phyloP scores from a whole-genome alignment of 2,329 filamentous ascomycete genomes.

The Aspergillaceae sp. region DNA sequence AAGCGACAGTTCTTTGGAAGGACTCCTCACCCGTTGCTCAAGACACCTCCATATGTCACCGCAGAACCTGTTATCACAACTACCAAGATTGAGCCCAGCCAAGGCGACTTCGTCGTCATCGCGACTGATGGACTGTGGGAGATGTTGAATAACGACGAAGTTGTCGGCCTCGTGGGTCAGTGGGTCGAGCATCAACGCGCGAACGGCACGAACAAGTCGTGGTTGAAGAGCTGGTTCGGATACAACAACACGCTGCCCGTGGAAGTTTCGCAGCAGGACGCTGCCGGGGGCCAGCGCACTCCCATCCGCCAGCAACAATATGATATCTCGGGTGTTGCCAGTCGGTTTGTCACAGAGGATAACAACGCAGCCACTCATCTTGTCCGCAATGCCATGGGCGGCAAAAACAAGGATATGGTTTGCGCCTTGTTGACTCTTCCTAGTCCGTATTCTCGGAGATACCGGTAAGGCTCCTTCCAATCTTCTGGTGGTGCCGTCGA shows the following conservation, averaged over 20 bases:
- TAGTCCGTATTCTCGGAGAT: constrained; percentile 81
- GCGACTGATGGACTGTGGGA: constrained; percentile 97
- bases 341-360: constrained; percentile 88
- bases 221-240: constrained; percentile 63
- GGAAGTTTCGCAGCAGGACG: constrained; percentile 49
- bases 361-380: constrained; percentile 95
- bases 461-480: constrained; percentile 53
- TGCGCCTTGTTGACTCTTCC: constrained; percentile 86
- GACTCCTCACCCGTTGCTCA: constrained; percentile 64
- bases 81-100: constrained; percentile 78
- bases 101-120: constrained; percentile 91
- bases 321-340: constrained; percentile 60
- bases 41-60: constrained; percentile 93
- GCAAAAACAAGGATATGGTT: constrained; percentile 86
- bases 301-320: constrained; percentile 88
- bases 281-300: constrained; percentile 59
- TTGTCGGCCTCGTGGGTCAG: constrained; percentile 88
- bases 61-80: constrained; percentile 92
- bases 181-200: constrained; percentile 75
- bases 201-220: constrained; percentile 45
- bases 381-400: constrained; percentile 87
- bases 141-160: constrained; percentile 98
- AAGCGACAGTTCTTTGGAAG: constrained; percentile 82
- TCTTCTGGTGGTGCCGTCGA: not conserved
- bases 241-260: constrained; percentile 60